A percentile compares a stretch with the other conserved stretches of the same genome.
Evolutionary conservation across 805 yeast genomes (phyloP).

Genomic region (Hanseniaspora nectarophila): DNA sequence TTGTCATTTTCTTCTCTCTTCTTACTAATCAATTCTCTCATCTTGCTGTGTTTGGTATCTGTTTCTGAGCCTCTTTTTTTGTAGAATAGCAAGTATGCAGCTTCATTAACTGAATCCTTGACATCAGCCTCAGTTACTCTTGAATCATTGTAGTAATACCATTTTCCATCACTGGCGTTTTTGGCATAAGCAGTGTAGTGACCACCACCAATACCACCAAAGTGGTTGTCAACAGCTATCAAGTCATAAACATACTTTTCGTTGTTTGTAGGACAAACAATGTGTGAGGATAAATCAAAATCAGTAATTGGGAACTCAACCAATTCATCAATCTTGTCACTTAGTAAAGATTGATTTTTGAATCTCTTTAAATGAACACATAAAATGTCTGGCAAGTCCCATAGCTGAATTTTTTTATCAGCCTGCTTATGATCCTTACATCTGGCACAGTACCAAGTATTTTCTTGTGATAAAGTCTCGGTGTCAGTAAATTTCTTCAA

Average conservation of each 20-base stretch:
- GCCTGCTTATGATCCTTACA: slow-evolving; percentile 88
- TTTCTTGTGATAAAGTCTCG: slow-evolving; percentile 77
- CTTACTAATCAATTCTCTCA: slow-evolving; percentile 33
- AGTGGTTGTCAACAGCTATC: slow-evolving; percentile 89
- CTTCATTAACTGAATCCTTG: slow-evolving; percentile 49
- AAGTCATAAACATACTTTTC: slow-evolving; percentile 55
- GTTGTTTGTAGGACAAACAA: slow-evolving; percentile 25
- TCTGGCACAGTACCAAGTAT: slow-evolving; percentile 84
- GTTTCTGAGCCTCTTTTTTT: slow-evolving; percentile 36
- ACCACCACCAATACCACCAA: slow-evolving; percentile 94
- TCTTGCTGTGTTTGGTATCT: slow-evolving; percentile 40
- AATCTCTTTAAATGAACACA: slow-evolving; percentile 85
- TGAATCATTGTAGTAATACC: slow-evolving; percentile 90
- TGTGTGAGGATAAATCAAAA: slow-evolving; percentile 55
- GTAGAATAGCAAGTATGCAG: slow-evolving; percentile 82
- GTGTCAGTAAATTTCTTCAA: slow-evolving; percentile 61
- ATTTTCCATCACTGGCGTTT: slow-evolving; percentile 59
- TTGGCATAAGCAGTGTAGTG: slow-evolving; percentile 87
- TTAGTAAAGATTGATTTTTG: slow-evolving; percentile 67
- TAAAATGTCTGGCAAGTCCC: slow-evolving; percentile 88
- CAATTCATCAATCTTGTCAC: slow-evolving; percentile 77
- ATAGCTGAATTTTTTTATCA: slow-evolving; percentile 75
- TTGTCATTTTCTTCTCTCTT: slow-evolving; percentile 26
- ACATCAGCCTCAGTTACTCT: slow-evolving; percentile 54
- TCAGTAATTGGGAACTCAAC: slow-evolving; percentile 83